Evolutionary conservation across 768 basidiomycete genomes (phyloP), one percentile per base, ranked within the genome.

Genomic region (Phylloporus sp.): DNA sequence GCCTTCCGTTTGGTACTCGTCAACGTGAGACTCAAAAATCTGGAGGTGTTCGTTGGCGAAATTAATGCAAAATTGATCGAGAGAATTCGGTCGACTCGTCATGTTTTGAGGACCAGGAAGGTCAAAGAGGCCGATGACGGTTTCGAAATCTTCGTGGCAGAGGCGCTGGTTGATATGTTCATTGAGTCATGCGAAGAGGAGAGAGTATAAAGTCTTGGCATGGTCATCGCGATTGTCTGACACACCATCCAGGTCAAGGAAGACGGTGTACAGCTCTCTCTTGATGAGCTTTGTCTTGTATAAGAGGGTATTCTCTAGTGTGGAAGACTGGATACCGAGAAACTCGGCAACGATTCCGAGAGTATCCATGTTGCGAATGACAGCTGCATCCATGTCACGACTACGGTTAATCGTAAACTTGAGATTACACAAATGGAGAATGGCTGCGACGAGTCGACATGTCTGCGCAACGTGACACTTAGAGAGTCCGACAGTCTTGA

Each of bases 51-150:
- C 95, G 61, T 94, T 93, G 51, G 95, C 92, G 60, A 92, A 95
- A 72, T 98, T 99, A 76, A 97, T 79, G 69, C 89, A 91, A 69
- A 97, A 93, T 56, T 97, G 93, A 66, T 99, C 94, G 43, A 99
- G 82, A 6, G 92, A 93, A 70, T 99, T 97, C 50, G 88, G 76
- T 2, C 91, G 80, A 52, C 84, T 86, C 3, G 86, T 83, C 71
- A 92, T 80, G 70, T 97, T 95, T 69, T 97, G 93, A 6, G 88
- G 81, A 6, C 95, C 94, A 3, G 95, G 93, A 11, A 98, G 81
- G 68, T 99, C 94, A 63, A 98, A 87, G 32, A 98, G 78, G 10
- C 93, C 91, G 58, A 98, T 86, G 72, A 95, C 97, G 3, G 88
- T 91, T 4, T 80, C 76, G 57, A 93, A 99, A 65, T 97, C 92